Conservation (phyloP, 345 rosid genomes). For the Erodium maritimum region DNA sequence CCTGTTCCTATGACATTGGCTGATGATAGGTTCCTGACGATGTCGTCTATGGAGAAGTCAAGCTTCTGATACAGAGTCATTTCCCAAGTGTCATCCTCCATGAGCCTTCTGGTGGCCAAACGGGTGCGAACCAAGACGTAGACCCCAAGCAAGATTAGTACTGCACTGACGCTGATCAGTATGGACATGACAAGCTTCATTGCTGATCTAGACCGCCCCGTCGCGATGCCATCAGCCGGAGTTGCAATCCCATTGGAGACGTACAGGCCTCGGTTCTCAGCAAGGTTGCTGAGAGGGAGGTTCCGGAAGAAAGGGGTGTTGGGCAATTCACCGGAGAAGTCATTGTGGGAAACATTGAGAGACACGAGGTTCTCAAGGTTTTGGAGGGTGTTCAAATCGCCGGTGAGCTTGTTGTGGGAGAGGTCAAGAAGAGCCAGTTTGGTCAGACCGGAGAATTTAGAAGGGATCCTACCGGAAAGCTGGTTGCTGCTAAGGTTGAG, state of each 20-base stretch:
- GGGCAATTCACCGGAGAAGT: conserved; percentile 81
- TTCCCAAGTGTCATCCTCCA: conserved; percentile 53
- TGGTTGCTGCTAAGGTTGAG: conserved; percentile 79
- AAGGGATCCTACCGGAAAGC: conserved; percentile 60
- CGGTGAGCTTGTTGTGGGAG: conserved; percentile 73
- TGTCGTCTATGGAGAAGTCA: conserved; percentile 64
- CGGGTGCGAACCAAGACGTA: conserved; percentile 47
- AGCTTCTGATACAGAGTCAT: conserved; percentile 77
- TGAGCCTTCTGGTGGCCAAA: conserved; percentile 21
- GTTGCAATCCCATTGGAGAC: conserved; percentile 26
- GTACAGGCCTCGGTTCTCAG: conserved; percentile 53
- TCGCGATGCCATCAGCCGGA: conserved; percentile 24
- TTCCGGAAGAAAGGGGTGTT: conserved; percentile 62
- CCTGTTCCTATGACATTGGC: conserved; percentile 88
- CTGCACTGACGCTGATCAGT: conserved; percentile 62
- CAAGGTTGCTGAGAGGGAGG: conserved; percentile 64
- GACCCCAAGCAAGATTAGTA: conserved; percentile 48
- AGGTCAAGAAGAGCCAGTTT: conserved; percentile 74
- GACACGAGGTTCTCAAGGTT: conserved; percentile 71
- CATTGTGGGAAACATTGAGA: conserved; percentile 81
- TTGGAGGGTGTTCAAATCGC: conserved; percentile 47
- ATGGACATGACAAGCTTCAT: conserved; percentile 44
- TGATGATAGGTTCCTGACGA: conserved; percentile 47
- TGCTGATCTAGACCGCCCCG: conserved; percentile 29
- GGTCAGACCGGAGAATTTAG: conserved; percentile 54